These are phyloP conservation scores for Diaporthe batatas DNA, from an alignment of 2,329 filamentous ascomycete genomes.

Conservation along the genomic window DNA sequence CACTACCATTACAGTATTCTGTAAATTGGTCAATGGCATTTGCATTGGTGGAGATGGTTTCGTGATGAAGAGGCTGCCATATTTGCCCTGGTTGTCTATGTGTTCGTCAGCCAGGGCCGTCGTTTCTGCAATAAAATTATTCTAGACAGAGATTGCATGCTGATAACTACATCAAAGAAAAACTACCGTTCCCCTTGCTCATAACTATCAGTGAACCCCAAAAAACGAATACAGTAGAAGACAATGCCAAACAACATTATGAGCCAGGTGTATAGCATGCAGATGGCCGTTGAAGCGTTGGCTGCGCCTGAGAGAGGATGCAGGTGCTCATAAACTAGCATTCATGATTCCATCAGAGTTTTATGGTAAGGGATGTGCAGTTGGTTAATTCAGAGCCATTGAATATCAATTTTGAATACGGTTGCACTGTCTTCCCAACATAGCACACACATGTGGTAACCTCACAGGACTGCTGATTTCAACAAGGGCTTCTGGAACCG, in stretches of 20 bases:
- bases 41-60: neutral
- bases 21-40: constrained; percentile 50
- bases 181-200: neutral
- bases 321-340: neutral
- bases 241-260: neutral
- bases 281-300: neutral
- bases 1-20: constrained; percentile 66
- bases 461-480: neutral
- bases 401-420: neutral
- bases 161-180: neutral
- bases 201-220: neutral
- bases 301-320: neutral
- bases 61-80: neutral
- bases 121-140: neutral
- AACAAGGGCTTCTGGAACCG: neutral
- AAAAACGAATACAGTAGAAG: neutral
- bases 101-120: neutral
- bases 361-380: too few species aligned
- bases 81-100: neutral
- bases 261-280: neutral
- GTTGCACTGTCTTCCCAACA: neutral
- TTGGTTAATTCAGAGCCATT: too few species aligned
- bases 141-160: neutral
- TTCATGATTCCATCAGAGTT: neutral
- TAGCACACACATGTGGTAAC: neutral